These are phyloP conservation scores for Populus tremula DNA, from an alignment of 345 rosid species.

Conservation along the genomic window DNA sequence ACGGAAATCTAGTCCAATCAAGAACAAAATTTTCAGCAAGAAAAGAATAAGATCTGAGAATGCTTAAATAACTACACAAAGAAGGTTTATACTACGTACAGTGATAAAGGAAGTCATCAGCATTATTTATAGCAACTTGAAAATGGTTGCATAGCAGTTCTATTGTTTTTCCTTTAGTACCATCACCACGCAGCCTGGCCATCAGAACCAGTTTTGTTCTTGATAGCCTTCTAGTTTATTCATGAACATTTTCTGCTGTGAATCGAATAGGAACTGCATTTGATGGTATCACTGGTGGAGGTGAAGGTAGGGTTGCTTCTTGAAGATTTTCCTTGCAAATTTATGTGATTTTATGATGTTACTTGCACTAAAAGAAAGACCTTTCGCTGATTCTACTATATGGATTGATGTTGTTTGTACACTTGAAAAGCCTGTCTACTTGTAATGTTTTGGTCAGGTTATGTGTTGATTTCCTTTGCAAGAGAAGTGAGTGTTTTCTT, in stretches of 20 bases:
- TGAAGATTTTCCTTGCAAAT: constrained; percentile 1
- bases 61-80: neutral
- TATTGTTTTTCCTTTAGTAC: constrained; percentile 15
- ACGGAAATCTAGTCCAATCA: constrained; percentile 15
- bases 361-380: neutral
- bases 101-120: constrained; percentile 8
- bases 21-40: neutral
- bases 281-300: constrained; percentile 12
- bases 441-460: too few species aligned
- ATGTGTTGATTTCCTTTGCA: too few species aligned
- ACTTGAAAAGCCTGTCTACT: too few species aligned
- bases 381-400: too few species aligned
- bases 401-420: too few species aligned
- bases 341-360: neutral
- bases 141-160: constrained; percentile 21
- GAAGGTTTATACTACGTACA: constrained; percentile 9
- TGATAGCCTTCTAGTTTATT: neutral
- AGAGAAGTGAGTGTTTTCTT: too few species aligned
- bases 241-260: neutral
- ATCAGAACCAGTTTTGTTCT: constrained; percentile 8
- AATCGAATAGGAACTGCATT: constrained; percentile 6
- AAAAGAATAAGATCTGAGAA: neutral
- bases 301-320: constrained; percentile 13
- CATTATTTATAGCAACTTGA: constrained; percentile 8
- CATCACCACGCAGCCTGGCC: constrained; percentile 14